Evolutionary conservation across 305 asterid genomes (phyloP).

Genomic region (Fraxinus xanthoxyloides): DNA sequence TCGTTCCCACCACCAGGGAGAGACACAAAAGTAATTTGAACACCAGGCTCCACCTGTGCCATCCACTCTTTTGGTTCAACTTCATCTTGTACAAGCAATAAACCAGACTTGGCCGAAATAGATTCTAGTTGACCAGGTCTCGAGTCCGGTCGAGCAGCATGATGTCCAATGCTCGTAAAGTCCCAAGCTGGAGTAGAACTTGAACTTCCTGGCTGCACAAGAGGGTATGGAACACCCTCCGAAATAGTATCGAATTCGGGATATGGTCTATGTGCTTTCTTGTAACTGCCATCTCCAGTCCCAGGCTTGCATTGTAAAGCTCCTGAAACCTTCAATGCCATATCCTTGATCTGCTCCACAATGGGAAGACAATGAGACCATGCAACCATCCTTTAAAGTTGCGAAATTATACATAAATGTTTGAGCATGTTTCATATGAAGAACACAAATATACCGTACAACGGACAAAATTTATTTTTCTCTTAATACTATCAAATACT

Average conservation of each 20-base stretch:
- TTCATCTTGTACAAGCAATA: conserved; percentile 59
- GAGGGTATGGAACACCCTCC: conserved; percentile 61
- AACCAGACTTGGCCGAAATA: conserved; percentile 36
- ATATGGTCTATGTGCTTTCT: conserved; percentile 60
- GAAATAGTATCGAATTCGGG: conserved; percentile 69
- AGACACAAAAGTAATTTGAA: conserved; percentile 86
- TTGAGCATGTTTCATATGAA: not conserved
- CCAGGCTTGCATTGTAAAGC: conserved; percentile 52
- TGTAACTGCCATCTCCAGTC: conserved; percentile 45
- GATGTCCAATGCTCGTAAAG: conserved; percentile 46
- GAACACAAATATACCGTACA: not conserved
- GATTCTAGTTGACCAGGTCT: conserved; percentile 48
- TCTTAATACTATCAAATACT: not conserved
- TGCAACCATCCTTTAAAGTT: not conserved
- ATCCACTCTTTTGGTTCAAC: conserved; percentile 78
- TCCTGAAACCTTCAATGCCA: conserved; percentile 85
- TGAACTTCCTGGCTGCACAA: conserved; percentile 65
- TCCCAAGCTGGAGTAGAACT: conserved; percentile 94
- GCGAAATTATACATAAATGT: not conserved
- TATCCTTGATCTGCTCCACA: conserved; percentile 72
- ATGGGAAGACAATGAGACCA: not conserved
- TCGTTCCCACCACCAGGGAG: conserved; percentile 92
- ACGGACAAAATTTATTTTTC: not conserved
- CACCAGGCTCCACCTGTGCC: conserved; percentile 99
- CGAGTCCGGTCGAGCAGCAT: conserved; percentile 36